A percentile compares a stretch with the other conserved stretches of the same genome.
These are phyloP conservation scores for Diaporthe australafricana DNA, from an alignment of 2,329 filamentous ascomycete genomes.

Conservation along the genomic window DNA sequence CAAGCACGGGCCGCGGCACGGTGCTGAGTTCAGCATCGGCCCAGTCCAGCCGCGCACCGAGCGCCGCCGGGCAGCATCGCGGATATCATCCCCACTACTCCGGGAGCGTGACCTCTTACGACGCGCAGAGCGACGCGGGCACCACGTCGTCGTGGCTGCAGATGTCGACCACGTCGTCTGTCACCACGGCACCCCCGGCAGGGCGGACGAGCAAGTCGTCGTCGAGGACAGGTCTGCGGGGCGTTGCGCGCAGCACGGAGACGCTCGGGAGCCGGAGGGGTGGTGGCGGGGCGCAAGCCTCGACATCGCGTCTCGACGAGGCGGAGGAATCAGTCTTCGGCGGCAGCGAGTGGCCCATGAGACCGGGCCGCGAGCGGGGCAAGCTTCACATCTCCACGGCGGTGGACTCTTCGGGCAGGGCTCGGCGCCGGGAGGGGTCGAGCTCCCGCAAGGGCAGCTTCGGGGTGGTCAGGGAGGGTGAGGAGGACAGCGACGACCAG, in stretches of 20 bases:
- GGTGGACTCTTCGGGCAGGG: not conserved
- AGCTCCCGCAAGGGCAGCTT: slow-evolving; percentile 37
- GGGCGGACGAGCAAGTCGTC: slow-evolving; percentile 25
- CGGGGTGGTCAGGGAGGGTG: slow-evolving; percentile 14
- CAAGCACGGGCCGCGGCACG: slow-evolving; percentile 23
- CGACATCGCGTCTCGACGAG: slow-evolving; percentile 37
- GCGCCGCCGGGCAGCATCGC: slow-evolving; percentile 7
- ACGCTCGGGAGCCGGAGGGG: slow-evolving; percentile 37
- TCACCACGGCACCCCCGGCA: slow-evolving; percentile 29
- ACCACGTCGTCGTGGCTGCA: slow-evolving; percentile 26
- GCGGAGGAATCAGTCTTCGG: not conserved
- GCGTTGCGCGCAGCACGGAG: slow-evolving; percentile 35
- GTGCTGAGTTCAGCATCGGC: slow-evolving; percentile 39
- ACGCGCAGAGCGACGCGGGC: slow-evolving; percentile 22
- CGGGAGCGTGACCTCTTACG: slow-evolving; percentile 43
- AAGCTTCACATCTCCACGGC: slow-evolving; percentile 8
- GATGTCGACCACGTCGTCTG: slow-evolving; percentile 8
- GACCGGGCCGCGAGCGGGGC: not conserved
- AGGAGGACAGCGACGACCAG: slow-evolving; percentile 18
- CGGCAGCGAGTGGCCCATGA: slow-evolving; percentile 11
- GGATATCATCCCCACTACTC: slow-evolving; percentile 39
- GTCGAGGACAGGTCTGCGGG: slow-evolving; percentile 23
- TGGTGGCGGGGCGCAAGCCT: not conserved
- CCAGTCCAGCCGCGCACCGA: slow-evolving; percentile 40
- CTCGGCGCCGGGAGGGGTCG: slow-evolving; percentile 15